Percentiles rank a stretch among this genome's conserved stretches.
Conservation (phyloP, 495 filamentous ascomycete genomes). For the Sabuloglossum arenarium region DNA sequence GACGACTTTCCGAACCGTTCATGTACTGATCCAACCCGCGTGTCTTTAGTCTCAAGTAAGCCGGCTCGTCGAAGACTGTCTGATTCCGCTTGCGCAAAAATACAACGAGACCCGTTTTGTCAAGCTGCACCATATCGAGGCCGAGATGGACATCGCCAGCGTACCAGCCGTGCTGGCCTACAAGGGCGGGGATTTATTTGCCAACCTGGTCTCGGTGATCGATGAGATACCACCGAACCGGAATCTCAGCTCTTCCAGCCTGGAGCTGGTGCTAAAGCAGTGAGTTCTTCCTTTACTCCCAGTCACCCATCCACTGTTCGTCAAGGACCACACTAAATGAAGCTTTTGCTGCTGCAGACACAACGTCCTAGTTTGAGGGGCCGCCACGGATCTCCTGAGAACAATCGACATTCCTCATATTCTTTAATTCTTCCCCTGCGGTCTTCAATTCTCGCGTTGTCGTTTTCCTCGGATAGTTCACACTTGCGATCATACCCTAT, state of each 20-base stretch:
- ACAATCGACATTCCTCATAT: background rate
- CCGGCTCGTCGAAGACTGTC: slow-evolving; percentile 41
- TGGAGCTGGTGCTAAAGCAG: slow-evolving; percentile 33
- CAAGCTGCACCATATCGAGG: slow-evolving; percentile 77
- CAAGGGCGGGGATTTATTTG: slow-evolving; percentile 71
- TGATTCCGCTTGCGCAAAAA: slow-evolving; percentile 46
- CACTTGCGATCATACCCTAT: background rate
- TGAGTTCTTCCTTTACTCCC: background rate
- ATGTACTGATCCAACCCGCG: background rate
- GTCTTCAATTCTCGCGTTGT: background rate
- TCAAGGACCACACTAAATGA: too few relatives aligned
- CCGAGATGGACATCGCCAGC: slow-evolving; percentile 81
- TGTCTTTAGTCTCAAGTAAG: background rate
- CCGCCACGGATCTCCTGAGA: background rate
- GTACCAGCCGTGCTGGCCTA: slow-evolving; percentile 84
- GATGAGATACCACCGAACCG: slow-evolving; percentile 58
- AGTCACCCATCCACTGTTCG: too few relatives aligned
- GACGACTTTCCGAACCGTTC: background rate
- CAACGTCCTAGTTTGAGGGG: background rate
- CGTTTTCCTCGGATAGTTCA: background rate
- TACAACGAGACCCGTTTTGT: slow-evolving; percentile 63
- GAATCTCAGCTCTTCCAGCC: slow-evolving; percentile 32
- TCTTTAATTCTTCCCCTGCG: too few relatives aligned
- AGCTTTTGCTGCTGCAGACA: too few relatives aligned
- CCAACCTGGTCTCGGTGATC: slow-evolving; percentile 68